These are phyloP conservation scores for Psidium guajava DNA, from an alignment of 345 rosid genomes.

Conservation along the genomic window DNA sequence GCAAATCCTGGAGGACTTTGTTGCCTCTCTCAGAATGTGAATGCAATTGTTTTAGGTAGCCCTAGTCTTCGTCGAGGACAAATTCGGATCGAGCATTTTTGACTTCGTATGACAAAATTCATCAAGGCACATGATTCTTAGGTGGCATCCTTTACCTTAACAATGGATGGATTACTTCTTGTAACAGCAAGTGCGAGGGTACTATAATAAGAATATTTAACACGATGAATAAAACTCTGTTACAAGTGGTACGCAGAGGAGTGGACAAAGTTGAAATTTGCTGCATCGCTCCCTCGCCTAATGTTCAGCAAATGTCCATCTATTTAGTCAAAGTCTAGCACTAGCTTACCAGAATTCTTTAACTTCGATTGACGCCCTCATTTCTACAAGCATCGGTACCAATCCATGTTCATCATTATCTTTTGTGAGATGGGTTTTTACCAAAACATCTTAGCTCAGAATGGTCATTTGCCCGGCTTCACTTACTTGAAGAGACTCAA, in stretches of 20 bases:
- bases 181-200: conserved; percentile 91
- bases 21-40: conserved; percentile 71
- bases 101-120: conserved; percentile 57
- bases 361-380: conserved; percentile 47
- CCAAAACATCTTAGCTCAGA: conserved; percentile 96
- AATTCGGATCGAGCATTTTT: conserved; percentile 74
- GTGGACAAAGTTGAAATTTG: conserved; percentile 81
- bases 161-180: conserved; percentile 82
- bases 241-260: conserved; percentile 96
- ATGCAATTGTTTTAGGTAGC: conserved; percentile 75
- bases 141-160: conserved; percentile 68
- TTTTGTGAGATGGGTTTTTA: conserved; percentile 80
- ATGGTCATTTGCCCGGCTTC: conserved; percentile 93
- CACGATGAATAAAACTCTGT: conserved; percentile 77
- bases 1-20: conserved; percentile 79
- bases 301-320: conserved; percentile 79
- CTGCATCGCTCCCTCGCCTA: conserved; percentile 61
- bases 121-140: conserved; percentile 75
- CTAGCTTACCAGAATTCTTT: conserved; percentile 43
- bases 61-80: conserved; percentile 78
- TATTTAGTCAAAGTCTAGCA: conserved; percentile 46
- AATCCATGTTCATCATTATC: conserved; percentile 80
- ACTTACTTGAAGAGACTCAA: conserved; percentile 57
- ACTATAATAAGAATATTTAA: conserved; percentile 87
- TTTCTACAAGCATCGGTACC: conserved; percentile 55